phyloP scores from a whole-genome alignment of 805 yeast species.

The Kodamaea fukazawae region DNA sequence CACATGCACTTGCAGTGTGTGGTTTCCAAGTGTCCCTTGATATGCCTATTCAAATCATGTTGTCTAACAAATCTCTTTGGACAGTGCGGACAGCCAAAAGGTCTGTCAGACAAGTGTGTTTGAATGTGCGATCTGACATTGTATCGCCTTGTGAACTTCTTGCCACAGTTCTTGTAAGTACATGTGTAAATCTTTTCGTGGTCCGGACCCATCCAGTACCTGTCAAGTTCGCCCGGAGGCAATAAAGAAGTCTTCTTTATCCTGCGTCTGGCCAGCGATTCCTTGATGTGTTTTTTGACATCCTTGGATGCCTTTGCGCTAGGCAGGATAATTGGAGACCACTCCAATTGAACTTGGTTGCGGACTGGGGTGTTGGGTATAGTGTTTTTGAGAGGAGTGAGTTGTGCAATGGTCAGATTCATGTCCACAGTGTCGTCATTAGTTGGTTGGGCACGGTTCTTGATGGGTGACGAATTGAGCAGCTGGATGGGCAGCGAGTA shows the following conservation, averaged over 20 bases:
- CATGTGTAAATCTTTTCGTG: conserved; percentile 71
- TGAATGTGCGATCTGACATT: conserved; percentile 94
- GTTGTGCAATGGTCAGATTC: conserved; percentile 39
- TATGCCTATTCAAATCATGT: conserved; percentile 89
- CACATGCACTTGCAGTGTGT: conserved; percentile 74
- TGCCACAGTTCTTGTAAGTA: conserved; percentile 72
- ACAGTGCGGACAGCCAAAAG: conserved; percentile 78
- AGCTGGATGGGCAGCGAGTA: conserved; percentile 12
- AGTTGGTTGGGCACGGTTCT: conserved; percentile 16
- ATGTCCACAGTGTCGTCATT: conserved; percentile 37
- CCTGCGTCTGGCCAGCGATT: conserved; percentile 46
- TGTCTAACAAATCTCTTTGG: conserved; percentile 88
- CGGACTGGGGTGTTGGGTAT: conserved; percentile 34
- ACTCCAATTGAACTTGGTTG: conserved; percentile 35
- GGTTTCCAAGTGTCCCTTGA: conserved; percentile 77
- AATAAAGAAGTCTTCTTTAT: conserved; percentile 62
- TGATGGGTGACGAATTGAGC: conserved; percentile 32
- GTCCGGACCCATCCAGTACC: conserved; percentile 78
- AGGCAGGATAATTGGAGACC: conserved; percentile 47
- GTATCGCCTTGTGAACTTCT: conserved; percentile 81
- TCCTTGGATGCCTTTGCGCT: conserved; percentile 20
- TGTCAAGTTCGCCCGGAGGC: conserved; percentile 88
- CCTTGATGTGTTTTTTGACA: conserved; percentile 30
- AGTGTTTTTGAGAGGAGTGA: conserved; percentile 37
- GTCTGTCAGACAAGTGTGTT: conserved; percentile 92